Percentiles rank a stretch among this genome's conserved stretches.
Conservation (phyloP, 1,284 basidiomycete genomes). For the Agroathelia rolfsii region DNA sequence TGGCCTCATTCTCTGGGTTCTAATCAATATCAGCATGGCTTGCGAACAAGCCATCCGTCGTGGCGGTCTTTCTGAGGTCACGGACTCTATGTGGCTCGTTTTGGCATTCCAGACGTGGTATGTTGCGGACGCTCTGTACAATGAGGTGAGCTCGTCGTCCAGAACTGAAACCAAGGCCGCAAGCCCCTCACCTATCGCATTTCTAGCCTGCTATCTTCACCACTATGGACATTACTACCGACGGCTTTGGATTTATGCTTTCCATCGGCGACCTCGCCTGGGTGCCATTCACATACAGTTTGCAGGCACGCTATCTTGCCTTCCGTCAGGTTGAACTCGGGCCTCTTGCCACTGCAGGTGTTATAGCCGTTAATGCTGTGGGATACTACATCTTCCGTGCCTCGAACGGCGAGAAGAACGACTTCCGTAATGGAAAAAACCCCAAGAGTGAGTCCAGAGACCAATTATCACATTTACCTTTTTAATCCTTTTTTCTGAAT, state of each 20-base stretch:
- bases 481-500: constrained; percentile 6
- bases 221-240: constrained; percentile 96
- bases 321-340: constrained; percentile 82
- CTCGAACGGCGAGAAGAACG: constrained; percentile 91
- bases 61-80: constrained; percentile 58
- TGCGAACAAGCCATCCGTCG: constrained; percentile 83
- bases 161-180: too few relatives aligned
- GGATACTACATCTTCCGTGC: constrained; percentile 92
- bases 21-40: constrained; percentile 86
- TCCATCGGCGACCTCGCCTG: constrained; percentile 87
- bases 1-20: constrained; percentile 90
- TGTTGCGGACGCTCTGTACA: constrained; percentile 78
- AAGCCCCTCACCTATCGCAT: not conserved
- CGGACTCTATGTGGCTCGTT: constrained; percentile 90
- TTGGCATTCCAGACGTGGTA: constrained; percentile 85
- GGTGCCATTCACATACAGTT: constrained; percentile 92
- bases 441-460: constrained; percentile 61
- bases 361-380: constrained; percentile 59
- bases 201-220: constrained; percentile 75
- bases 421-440: constrained; percentile 89
- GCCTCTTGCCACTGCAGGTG: constrained; percentile 42
- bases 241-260: constrained; percentile 99
- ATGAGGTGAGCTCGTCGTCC: constrained; percentile 62
- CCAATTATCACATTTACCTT: too few relatives aligned
- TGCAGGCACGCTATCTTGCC: constrained; percentile 91